Percentiles rank a stretch among this genome's conserved stretches.
phyloP scores from a whole-genome alignment of 495 filamentous ascomycete genomes.

The Stereocaulon alpinum region DNA sequence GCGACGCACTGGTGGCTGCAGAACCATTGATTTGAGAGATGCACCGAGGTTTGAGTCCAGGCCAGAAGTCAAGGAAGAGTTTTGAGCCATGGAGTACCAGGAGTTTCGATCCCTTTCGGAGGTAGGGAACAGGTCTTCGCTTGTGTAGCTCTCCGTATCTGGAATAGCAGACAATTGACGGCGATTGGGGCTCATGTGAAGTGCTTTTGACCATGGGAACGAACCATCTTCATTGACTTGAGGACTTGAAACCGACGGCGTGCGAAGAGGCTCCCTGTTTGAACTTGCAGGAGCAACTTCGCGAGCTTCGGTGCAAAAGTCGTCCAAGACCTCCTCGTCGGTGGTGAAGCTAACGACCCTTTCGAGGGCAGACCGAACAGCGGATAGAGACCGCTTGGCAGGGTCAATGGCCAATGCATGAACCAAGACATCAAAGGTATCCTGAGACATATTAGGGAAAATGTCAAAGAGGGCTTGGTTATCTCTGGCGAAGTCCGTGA shows the following conservation, averaged over 20 bases:
- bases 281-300: conserved; percentile 63
- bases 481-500: conserved; percentile 83
- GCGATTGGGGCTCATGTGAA: conserved; percentile 67
- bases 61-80: conserved; percentile 70
- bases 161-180: conserved; percentile 83
- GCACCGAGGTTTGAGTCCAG: conserved; percentile 63
- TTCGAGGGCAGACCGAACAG: conserved; percentile 62
- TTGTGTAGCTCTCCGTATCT: conserved; percentile 60
- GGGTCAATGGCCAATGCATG: conserved; percentile 86
- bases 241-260: conserved; percentile 87
- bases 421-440: conserved; percentile 86
- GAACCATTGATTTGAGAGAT: conserved; percentile 53
- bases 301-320: conserved; percentile 80
- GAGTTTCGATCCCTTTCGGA: conserved; percentile 61
- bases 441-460: conserved; percentile 96
- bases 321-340: conserved; percentile 81
- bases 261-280: conserved; percentile 91
- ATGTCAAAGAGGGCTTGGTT: conserved; percentile 94
- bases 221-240: conserved; percentile 63
- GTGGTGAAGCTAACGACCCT: conserved; percentile 87
- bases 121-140: conserved; percentile 77
- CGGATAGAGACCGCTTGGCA: conserved; percentile 69
- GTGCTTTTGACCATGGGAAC: conserved; percentile 94
- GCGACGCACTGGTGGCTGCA: conserved; percentile 31
- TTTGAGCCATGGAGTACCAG: conserved; percentile 60